Base-by-base conservation (phyloP, 345 rosid species). In the Arabidopsis suecica region DNA sequence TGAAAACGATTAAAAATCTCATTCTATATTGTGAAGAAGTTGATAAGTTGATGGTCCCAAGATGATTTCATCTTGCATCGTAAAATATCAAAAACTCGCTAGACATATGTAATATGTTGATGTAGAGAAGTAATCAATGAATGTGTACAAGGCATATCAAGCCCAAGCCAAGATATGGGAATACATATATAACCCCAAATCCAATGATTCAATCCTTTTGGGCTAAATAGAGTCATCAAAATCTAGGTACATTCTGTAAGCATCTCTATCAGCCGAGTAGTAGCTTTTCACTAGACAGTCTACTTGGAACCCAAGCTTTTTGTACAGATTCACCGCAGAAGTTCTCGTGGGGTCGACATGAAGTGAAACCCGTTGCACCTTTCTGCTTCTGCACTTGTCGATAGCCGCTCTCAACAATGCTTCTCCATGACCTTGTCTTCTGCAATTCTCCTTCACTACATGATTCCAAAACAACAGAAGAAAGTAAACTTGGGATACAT, bases 181-280 rank as follows among this genome's bases (percentile, higher is more conserved):
- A 32, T 23, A 42, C 20, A 5, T 42, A 3, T 18, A n/a, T 33
- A 34, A 51, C 11, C 8, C 51, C 18, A 28, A 28, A 28, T 28
- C 32, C 23, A 54, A 44, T n/a, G 10, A 44, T 16, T 16, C 18
- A 16, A 45, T 16, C 2, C 20, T 65, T 61, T 61, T 58, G 25
- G 33, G 38, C 69, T 77, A 71, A 34, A 53, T 25, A n/a, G 72
- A 72, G 12, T 59, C 71, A 74, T 79, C 87, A 67, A 83, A 86
- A 51, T 88, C 91, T 56, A 93, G 73, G 80, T 75, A 89, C 97
- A 90, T 89, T 83, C 93, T 84, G 16, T 87, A 85, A 72, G 97
- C 95, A 79, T 82, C 81, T 67, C 96, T 83, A 45, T 88, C 91
- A 0, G 82, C 20, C 6, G 91, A 89, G 75, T 94, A 91, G 78